Evolutionary conservation across 208 protist genomes (phyloP), one percentile per base, ranked within the genome.

Genomic region (Wallacemonas rigidus): DNA sequence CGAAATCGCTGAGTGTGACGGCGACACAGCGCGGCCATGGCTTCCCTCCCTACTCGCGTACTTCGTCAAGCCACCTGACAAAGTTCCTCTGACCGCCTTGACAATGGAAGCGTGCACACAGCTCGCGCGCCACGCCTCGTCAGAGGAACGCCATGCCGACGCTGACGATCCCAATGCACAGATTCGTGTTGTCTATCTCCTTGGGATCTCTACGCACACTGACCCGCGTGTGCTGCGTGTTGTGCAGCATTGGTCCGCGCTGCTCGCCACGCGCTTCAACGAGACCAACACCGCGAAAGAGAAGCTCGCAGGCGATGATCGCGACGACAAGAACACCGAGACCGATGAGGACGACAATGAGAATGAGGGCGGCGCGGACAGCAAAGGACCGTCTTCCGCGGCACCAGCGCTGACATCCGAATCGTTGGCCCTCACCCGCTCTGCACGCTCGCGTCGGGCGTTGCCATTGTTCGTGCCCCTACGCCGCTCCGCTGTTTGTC

Each of bases 61-160:
- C 40, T 65, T 65, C 36, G 40, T 65, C n/a, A 35, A 9, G 7
- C n/a, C 60, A 15, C 40, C 60, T 4, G 7, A 48, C 40, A 65
- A 65, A 50, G 38, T 41, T 12, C 60, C 60, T 5, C n/a, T 65
- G n/a, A 65, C 60, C 41, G 60, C 60, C n/a, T 35, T 65, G 60
- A 51, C 41, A 11, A 12, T 65, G 11, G 60, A 65, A 38, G n/a
- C 57, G 44, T 15, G 36, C 57, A 40, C 26, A 38, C 36, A n/a
- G 56, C 4, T 43, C 56, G 38, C 8, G 36, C 4, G 12, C 26
- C 56, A 36, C 9, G 5, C 9, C 14, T 8, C 53, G 53, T 57
- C 53, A 26, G 26, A 26, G 26, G 26, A 26, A 26, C 0, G 54
- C 38, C 17, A 9, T 62, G 56, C 56, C 4, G n/a, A 9, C 36